phyloP scores from a whole-genome alignment of 2,329 filamentous ascomycete genomes.

The Paraconiothyrium brasiliense region DNA sequence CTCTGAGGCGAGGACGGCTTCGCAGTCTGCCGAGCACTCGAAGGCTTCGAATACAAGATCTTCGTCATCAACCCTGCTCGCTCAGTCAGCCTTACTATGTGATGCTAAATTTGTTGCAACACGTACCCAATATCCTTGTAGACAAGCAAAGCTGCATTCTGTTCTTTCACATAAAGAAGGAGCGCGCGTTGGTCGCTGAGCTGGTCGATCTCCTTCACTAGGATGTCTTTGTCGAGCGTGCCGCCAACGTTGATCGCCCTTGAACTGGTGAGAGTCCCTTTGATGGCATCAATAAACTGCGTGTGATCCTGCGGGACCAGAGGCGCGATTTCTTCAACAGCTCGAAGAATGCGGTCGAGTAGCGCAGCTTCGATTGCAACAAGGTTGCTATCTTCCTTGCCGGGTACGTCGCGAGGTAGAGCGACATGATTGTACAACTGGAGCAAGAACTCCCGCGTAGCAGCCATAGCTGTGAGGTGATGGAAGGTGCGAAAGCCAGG shows the following conservation, averaged over 20 bases:
- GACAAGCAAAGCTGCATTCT: conserved; percentile 61
- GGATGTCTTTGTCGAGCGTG: conserved; percentile 31
- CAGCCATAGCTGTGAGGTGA: conserved; percentile 28
- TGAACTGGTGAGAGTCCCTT: conserved; percentile 26
- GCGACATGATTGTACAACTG: conserved; percentile 50
- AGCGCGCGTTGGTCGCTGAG: conserved; percentile 41
- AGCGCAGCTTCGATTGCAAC: conserved; percentile 40
- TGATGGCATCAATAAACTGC: conserved; percentile 25
- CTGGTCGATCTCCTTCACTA: conserved; percentile 31
- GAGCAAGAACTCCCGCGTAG: conserved; percentile 27
- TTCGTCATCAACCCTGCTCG: conserved; percentile 10
- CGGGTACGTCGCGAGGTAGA: conserved; percentile 52
- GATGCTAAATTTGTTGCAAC: background rate
- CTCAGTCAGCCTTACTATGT: background rate
- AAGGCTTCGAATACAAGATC: conserved; percentile 66
- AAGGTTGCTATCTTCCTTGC: conserved; percentile 41
- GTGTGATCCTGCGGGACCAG: conserved; percentile 21
- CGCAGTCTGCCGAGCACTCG: conserved; percentile 65
- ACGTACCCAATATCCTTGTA: conserved; percentile 46
- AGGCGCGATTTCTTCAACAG: conserved; percentile 30
- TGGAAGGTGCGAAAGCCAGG: background rate
- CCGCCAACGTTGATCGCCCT: conserved; percentile 34
- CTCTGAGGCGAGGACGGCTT: conserved; percentile 62
- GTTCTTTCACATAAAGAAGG: conserved; percentile 57
- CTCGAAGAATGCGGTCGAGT: conserved; percentile 37